Conservation (phyloP, 2,329 filamentous ascomycete species). For the Paecilomyces sp. region DNA sequence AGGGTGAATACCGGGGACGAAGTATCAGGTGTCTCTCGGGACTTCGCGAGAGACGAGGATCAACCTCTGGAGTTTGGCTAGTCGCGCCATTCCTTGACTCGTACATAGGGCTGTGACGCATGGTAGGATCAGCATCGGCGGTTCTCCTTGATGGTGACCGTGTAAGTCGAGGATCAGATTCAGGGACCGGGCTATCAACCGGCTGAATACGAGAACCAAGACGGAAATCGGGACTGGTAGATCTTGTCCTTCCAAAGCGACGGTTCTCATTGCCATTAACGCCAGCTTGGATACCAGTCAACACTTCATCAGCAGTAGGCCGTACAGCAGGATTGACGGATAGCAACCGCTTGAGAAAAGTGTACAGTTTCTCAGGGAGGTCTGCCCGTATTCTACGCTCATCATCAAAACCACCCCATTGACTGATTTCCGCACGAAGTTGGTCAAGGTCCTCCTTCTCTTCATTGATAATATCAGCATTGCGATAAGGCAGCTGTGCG, state of each 20-base stretch:
- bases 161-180: conserved; percentile 18
- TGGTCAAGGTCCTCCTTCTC: conserved; percentile 86
- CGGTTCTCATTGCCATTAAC: conserved; percentile 42
- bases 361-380: conserved; percentile 78
- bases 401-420: conserved; percentile 81
- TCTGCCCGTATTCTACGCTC: conserved; percentile 69
- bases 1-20: conserved; percentile 21
- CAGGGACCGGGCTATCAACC: conserved; percentile 26
- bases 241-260: conserved; percentile 27
- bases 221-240: conserved; percentile 24
- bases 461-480: conserved; percentile 78
- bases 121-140: conserved; percentile 7
- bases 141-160: conserved; percentile 19
- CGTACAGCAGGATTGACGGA: conserved; percentile 68
- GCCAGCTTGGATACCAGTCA: conserved; percentile 68
- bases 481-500: conserved; percentile 73
- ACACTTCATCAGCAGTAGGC: conserved; percentile 78
- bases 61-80: conserved; percentile 7
- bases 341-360: conserved; percentile 72
- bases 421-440: conserved; percentile 75
- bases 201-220: conserved; percentile 30
- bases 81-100: conserved; percentile 13
- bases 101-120: conserved; percentile 19
- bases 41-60: conserved; percentile 13
- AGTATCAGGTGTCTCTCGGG: conserved; percentile 26